These are phyloP conservation scores for Pyricularia pennisetigena DNA, from an alignment of 2,329 filamentous ascomycete species.

Conservation along the genomic window DNA sequence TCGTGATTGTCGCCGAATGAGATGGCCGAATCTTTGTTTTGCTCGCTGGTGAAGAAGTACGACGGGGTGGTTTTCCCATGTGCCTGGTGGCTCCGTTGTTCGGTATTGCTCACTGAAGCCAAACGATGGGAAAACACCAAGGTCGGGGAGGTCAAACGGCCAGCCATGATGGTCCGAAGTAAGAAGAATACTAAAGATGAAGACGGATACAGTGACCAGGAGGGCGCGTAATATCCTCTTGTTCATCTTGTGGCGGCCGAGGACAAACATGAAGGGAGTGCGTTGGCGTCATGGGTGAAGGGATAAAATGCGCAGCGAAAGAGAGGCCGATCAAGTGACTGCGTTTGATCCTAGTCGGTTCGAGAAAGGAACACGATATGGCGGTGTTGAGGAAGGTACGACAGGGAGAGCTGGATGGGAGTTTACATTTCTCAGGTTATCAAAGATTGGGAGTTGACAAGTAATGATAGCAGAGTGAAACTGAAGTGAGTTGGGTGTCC, in stretches of 20 bases:
- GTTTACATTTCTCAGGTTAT: neutral
- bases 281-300: neutral
- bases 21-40: neutral
- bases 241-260: neutral
- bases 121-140: neutral
- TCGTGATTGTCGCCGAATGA: neutral
- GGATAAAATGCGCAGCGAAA: neutral
- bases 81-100: neutral
- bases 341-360: neutral
- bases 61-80: slow-evolving; percentile 1
- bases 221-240: neutral
- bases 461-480: too few relatives aligned
- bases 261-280: neutral
- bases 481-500: neutral
- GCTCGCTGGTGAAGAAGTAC: neutral
- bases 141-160: neutral
- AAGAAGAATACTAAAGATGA: neutral
- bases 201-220: neutral
- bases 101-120: neutral
- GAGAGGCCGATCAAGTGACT: neutral
- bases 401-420: neutral
- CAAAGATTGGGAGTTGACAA: neutral
- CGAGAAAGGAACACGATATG: neutral
- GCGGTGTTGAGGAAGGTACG: neutral
- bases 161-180: neutral